Evolutionary conservation across 257 asterid genomes (phyloP).

Genomic region (Capsicum pubescens): DNA sequence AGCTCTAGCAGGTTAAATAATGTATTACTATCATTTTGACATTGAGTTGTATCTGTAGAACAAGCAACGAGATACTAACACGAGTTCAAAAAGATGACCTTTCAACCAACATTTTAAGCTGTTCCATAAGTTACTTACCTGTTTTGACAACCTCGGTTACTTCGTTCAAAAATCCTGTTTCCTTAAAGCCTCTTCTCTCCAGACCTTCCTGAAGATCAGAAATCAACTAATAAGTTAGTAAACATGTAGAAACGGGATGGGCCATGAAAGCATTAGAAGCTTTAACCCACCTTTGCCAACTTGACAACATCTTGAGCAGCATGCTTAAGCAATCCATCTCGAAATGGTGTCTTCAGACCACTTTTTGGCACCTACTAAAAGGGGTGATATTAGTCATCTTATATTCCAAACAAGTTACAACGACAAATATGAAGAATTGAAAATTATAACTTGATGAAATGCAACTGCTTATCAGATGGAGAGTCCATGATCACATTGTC

Average conservation of each 20-base stretch:
- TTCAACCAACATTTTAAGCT: not conserved
- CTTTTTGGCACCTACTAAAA: constrained; percentile 68
- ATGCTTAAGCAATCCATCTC: constrained; percentile 96
- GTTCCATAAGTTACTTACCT: constrained; percentile 44
- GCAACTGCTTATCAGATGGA: not conserved
- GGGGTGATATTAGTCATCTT: constrained; percentile 18
- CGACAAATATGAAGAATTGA: not conserved
- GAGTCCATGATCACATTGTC: not conserved
- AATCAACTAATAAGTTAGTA: constrained; percentile 27
- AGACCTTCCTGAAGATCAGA: constrained; percentile 73
- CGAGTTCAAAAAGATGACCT: not conserved
- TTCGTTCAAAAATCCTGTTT: constrained; percentile 88
- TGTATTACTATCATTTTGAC: not conserved
- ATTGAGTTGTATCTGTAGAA: not conserved
- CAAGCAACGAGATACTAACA: constrained; percentile 2
- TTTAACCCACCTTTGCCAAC: constrained; percentile 57
- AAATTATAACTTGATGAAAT: not conserved
- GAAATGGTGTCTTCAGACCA: constrained; percentile 95
- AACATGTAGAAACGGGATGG: not conserved
- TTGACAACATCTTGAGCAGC: constrained; percentile 89
- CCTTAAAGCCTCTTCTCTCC: constrained; percentile 96
- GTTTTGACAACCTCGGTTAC: constrained; percentile 83
- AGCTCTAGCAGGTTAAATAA: not conserved
- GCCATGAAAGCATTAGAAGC: constrained; percentile 1
- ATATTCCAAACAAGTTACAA: not conserved